Percentiles rank a stretch among this genome's conserved stretches.
Conservation (phyloP, 2,329 filamentous ascomycete genomes). For the Fusarium sterilihyphosum region DNA sequence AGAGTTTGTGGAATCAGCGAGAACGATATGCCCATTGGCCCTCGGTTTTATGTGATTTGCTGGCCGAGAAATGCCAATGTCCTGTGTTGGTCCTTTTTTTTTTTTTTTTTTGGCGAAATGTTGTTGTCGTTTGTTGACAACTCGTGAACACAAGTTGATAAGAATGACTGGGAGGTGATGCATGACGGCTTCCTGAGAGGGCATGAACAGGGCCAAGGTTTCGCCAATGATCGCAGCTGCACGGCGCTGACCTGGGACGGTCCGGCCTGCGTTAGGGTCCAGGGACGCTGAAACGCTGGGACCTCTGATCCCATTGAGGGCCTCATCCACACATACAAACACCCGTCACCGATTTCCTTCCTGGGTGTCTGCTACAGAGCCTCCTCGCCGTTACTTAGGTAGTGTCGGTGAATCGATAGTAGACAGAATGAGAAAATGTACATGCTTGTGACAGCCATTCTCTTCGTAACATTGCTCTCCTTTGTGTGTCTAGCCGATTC, state of each 20-base stretch:
- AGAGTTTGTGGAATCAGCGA: not conserved
- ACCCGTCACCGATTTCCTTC: constrained; percentile 5
- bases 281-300: constrained; percentile 30
- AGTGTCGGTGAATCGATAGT: constrained; percentile 18
- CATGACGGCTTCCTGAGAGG: constrained; percentile 23
- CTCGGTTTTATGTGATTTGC: not conserved
- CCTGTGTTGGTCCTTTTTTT: too few species aligned
- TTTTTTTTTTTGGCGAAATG: not conserved
- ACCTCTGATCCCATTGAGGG: constrained; percentile 7
- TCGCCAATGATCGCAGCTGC: constrained; percentile 22
- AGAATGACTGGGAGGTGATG: constrained; percentile 4
- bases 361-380: constrained; percentile 8
- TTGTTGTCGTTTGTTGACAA: not conserved
- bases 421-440: constrained; percentile 1
- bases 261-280: constrained; percentile 33
- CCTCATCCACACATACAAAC: constrained; percentile 16
- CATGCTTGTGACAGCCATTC: constrained; percentile 1
- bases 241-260: constrained; percentile 37
- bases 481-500: too few species aligned
- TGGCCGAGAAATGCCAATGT: too few species aligned
- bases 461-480: not conserved
- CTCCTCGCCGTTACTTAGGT: constrained; percentile 18
- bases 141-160: not conserved
- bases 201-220: constrained; percentile 10
- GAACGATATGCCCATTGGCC: not conserved